A percentile compares a stretch with the other conserved stretches of the same genome.
phyloP scores from a whole-genome alignment of 306 rosid genomes.

The Quercus dentata region DNA sequence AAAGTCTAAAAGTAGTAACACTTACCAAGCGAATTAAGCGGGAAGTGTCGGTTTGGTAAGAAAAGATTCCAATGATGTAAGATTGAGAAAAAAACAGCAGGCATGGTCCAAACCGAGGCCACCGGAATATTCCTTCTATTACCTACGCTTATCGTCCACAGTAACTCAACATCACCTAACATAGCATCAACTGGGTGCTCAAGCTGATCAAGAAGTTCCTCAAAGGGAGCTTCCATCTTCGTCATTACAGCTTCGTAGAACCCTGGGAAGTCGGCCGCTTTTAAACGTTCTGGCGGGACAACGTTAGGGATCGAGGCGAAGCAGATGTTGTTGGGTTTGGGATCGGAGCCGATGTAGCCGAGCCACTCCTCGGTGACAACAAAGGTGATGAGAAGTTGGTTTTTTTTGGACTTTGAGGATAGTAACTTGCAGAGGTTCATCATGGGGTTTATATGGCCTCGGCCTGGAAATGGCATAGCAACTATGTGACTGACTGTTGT shows the following conservation, averaged over 20 bases:
- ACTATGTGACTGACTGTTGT: constrained; percentile 20
- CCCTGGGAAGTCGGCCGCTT: constrained; percentile 1
- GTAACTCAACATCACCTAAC: constrained; percentile 16
- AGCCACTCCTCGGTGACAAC: constrained; percentile 31
- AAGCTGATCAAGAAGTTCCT: background rate
- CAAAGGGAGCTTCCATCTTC: constrained; percentile 25
- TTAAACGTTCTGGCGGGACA: constrained; percentile 20
- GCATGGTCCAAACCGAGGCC: constrained; percentile 10
- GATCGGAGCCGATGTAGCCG: constrained; percentile 9
- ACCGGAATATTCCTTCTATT: constrained; percentile 20
- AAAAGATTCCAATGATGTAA: background rate
- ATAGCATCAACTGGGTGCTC: background rate
- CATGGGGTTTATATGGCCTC: constrained; percentile 39
- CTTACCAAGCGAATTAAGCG: background rate
- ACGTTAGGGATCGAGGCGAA: constrained; percentile 24
- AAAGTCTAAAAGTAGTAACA: no score
- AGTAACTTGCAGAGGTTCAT: constrained; percentile 35
- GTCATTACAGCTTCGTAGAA: constrained; percentile 23
- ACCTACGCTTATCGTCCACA: constrained; percentile 14
- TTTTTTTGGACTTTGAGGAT: constrained; percentile 17
- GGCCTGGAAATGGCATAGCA: constrained; percentile 38
- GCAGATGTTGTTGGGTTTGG: constrained; percentile 2
- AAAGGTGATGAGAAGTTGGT: constrained; percentile 11
- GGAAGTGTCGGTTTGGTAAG: background rate
- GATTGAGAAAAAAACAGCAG: constrained; percentile 8